Base-by-base conservation (phyloP, 345 rosid genomes). In the Zanthoxylum bungeanum region DNA sequence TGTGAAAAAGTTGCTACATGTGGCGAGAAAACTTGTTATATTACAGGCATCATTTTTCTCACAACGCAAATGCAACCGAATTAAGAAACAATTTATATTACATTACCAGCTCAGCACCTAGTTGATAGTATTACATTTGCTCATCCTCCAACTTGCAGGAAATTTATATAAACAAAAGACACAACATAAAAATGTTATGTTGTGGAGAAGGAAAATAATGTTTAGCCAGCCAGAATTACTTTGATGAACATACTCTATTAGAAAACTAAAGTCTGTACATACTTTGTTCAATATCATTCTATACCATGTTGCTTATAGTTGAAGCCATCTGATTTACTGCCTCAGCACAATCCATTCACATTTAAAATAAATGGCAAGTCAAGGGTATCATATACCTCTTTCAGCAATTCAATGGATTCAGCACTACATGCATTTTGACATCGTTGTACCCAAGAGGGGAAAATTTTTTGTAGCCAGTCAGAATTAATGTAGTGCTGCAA, bases 321-420 rank as follows among this genome's bases (percentile, higher is more conserved):
- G 27, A 65, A 49, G 39, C 25, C 12, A 50, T 27, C 40, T 40
- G 28, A 69, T 53, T 49, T 51, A 71, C 51, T 37, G 49, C 21
- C 51, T 53, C 46, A 5, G 36, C 40, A 40, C n/a, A 39, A 47
- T 52, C 19, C 4, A 50, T 27, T 40, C 49, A 47, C 55, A 71
- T 40, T 53, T 39, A 52, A 34, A 36, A 64, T 5, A 7, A 44
- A 52, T 21, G 5, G 70, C 53, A 42, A 62, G 58, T 56, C 55
- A 69, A 64, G 34, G 17, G 39, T 31, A 42, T 44, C n/a, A 59
- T 30, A n/a, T 80, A 95, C 99, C 94, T 96, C 98, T 71, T 85
- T 91, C 67, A 96, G 82, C 82, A 91, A 64, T 79, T 96, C 98
- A 71, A 93, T 61, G 9, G 86, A 81, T 86, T 93, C 99, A 1